Conservation (phyloP, 805 yeast species). For the Saccharomyces cerevisiae region DNA sequence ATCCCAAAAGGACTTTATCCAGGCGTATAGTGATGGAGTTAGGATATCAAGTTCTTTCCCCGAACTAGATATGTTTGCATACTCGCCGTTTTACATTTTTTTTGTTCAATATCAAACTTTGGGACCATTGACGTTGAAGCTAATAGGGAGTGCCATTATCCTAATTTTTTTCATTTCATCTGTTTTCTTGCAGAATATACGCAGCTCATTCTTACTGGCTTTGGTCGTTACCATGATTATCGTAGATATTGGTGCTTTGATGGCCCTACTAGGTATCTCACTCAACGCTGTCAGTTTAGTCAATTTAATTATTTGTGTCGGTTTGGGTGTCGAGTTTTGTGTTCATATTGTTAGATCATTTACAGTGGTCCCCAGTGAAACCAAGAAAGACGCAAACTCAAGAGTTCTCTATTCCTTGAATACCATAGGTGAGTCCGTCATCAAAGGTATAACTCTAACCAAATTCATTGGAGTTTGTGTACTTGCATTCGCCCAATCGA, state of each 20-base stretch:
- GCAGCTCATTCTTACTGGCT: slow-evolving; percentile 49
- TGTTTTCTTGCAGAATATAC: slow-evolving; percentile 56
- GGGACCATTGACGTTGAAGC: slow-evolving; percentile 44
- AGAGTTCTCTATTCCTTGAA: slow-evolving; percentile 49
- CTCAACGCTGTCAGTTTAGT: slow-evolving; percentile 87
- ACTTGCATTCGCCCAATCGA: slow-evolving; percentile 76
- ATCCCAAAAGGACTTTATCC: slow-evolving; percentile 77
- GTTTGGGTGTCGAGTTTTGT: slow-evolving; percentile 89
- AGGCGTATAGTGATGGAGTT: slow-evolving; percentile 64
- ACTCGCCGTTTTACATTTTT: slow-evolving; percentile 86
- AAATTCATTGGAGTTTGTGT: slow-evolving; percentile 83
- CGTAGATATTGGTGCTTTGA: slow-evolving; percentile 67
- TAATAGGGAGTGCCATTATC: slow-evolving; percentile 45
- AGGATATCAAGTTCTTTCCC: slow-evolving; percentile 55
- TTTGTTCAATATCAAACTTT: slow-evolving; percentile 81
- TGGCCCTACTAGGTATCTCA: slow-evolving; percentile 67
- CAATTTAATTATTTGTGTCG: slow-evolving; percentile 84
- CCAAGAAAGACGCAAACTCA: slow-evolving; percentile 31
- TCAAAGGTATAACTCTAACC: slow-evolving; percentile 85
- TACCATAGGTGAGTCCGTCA: slow-evolving; percentile 81
- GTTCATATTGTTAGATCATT: slow-evolving; percentile 79
- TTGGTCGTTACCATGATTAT: slow-evolving; percentile 56
- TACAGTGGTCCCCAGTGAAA: slow-evolving; percentile 36
- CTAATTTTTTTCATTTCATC: slow-evolving; percentile 47
- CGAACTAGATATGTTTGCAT: slow-evolving; percentile 66